These are phyloP conservation scores for Exutisphaerella laricina DNA, from an alignment of 2,329 filamentous ascomycete species.

Conservation along the genomic window DNA sequence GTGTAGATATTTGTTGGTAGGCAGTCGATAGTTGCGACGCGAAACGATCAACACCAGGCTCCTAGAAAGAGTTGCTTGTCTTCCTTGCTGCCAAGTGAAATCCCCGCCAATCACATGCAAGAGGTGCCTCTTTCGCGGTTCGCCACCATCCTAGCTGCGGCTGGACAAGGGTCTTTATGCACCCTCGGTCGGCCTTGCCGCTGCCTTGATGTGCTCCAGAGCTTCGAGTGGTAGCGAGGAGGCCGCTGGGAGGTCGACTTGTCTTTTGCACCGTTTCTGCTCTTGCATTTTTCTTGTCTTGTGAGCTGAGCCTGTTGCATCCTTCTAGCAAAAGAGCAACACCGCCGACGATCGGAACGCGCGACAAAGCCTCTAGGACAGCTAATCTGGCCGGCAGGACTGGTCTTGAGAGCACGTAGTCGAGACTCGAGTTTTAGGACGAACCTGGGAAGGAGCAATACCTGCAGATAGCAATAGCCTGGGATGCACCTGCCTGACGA, in stretches of 20 bases:
- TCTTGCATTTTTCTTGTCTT: too few species aligned
- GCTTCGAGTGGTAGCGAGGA: constrained; percentile 4
- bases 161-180: background rate
- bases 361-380: too few species aligned
- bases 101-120: constrained; percentile 2
- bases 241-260: too few species aligned
- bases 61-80: background rate
- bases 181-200: constrained; percentile 9
- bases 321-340: too few species aligned
- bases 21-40: too few species aligned
- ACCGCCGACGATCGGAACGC: too few species aligned
- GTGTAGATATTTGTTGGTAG: too few species aligned
- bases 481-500: background rate
- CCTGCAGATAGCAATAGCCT: background rate
- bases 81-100: background rate
- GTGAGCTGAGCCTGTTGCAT: too few species aligned
- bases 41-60: background rate
- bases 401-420: too few species aligned
- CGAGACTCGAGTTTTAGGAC: background rate
- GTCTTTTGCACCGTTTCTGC: too few species aligned
- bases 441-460: background rate
- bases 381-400: too few species aligned
- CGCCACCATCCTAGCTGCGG: constrained; percentile 6
- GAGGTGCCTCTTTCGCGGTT: constrained; percentile 2
- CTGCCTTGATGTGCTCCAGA: constrained; percentile 11